Evolutionary conservation across 208 protist species (phyloP), one percentile per base, ranked within the genome.

Genomic region (Leishmania amazonensis): DNA sequence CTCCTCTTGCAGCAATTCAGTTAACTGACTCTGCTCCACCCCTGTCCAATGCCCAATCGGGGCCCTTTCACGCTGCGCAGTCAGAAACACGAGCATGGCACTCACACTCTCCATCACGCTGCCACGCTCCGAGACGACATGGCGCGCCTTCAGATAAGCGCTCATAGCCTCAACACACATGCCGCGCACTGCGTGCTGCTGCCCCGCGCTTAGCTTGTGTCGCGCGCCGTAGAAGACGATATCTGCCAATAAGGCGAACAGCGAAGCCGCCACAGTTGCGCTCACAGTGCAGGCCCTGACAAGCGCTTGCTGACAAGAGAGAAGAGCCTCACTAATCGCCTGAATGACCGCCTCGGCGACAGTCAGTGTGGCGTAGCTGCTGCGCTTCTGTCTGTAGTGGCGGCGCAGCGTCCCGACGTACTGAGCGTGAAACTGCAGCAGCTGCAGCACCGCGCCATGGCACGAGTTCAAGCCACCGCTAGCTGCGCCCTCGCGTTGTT

Each of bases 381-480:
- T 91, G 76, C 85, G 85, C 64, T 85, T 76, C 38, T 80, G 83
- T 54, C 87, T 87, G 68, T 85, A 80, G 54, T 90, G 65, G 38
- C 83, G 81, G 40, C 82, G 86, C 58, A 91, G 15, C 54, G 93
- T 95, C 65, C 93, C 95, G 51, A 95, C 89, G 84, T 98, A 96
- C 62, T 88, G 85, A 13, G 82, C 81, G 68, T 96, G 90, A 80
- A 97, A 96, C 75, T 93, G 91, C 8, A 90, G 86, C 40, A 96
- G 74, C 74, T 97, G 92, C n/a, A 97, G 87, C 51, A 98, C 47
- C 58, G 84, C 85, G 7, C 96, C 96, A 83, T 98, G 96, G 17
- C 95, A 67, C 1, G 70, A 75, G 79, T 98, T 97, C 6, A 91
- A 38, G 24, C 83, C 72, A 24, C 77, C 49, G 60, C 31, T 64